Evolutionary conservation across 148 eudicot species (phyloP).

Genomic region (Talinum fruticosum): DNA sequence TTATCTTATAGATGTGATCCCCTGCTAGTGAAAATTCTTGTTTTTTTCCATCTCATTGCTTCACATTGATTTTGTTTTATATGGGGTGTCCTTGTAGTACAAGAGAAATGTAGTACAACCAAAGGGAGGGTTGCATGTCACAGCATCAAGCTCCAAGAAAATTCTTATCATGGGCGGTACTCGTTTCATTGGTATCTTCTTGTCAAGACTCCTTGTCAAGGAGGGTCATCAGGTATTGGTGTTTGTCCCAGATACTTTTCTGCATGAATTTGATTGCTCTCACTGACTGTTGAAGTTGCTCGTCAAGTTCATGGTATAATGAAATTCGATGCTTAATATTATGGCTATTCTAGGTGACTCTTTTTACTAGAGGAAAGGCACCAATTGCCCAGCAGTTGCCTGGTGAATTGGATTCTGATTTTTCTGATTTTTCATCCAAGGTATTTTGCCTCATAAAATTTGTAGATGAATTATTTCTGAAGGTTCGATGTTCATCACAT

Average conservation of each 20-base stretch:
- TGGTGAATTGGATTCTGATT: constrained; percentile 79
- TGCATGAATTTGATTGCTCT: background rate
- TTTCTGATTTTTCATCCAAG: constrained; percentile 74
- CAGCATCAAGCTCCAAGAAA: constrained; percentile 81
- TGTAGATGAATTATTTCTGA: background rate
- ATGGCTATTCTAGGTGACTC: constrained; percentile 55
- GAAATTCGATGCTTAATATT: background rate
- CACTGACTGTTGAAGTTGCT: background rate
- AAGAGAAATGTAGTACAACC: constrained; percentile 70
- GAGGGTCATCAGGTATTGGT: constrained; percentile 87
- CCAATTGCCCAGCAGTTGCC: constrained; percentile 86
- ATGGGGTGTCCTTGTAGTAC: constrained; percentile 42
- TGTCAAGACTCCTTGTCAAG: constrained; percentile 82
- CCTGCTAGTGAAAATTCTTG: background rate
- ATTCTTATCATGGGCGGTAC: constrained; percentile 97
- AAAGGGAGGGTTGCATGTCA: constrained; percentile 58
- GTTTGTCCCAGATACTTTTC: background rate
- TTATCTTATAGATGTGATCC: background rate
- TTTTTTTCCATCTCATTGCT: background rate
- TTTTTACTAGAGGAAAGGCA: constrained; percentile 96
- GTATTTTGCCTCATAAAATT: constrained; percentile 20
- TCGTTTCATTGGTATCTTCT: constrained; percentile 84
- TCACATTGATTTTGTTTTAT: background rate
- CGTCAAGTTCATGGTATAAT: background rate
- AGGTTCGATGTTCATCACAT: background rate